Evolutionary conservation across 805 yeast genomes (phyloP), one percentile per base, ranked within the genome.

Genomic region (Schwanniomyces pseudopolymorphus): DNA sequence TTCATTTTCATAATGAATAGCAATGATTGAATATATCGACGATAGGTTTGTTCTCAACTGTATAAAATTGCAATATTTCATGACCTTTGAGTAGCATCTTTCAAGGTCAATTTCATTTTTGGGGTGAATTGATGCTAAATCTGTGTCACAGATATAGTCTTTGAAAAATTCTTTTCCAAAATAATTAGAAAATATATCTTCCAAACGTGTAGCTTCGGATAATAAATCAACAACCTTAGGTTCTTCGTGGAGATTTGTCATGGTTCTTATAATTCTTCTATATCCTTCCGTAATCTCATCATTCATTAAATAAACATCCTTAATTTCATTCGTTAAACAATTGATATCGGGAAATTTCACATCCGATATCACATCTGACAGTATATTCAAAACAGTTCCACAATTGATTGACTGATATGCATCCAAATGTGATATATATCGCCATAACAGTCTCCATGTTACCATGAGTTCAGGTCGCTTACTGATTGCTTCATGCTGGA

Each of bases 111-210:
- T 47, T 5, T 50, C 60, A 39, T 54, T 53, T 9, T 44, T 47
- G 13, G 46, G 43, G 39, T 35, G 16, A 5, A 36, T 28, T 10
- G 39, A 28, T 4, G 44, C 58, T 35, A 45, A 54, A 27, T 67
- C 65, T 4, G 74, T 69, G 20, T 58, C 58, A 48, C 75, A 67
- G 26, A 72, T 62, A 35, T 56, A 60, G 37, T 68, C 74, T 35
- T 63, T 60, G 56, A 72, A 72, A 46, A 70, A 72, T 48, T 72
- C 75, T 41, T 66, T 67, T 3, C 77, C 77, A 52, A 71, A 72
- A 33, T 59, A 58, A 8, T 69, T 60, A 37, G 62, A 58, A 42
- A 71, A 72, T 2, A 63, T 44, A 40, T 56, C 60, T 45, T 72
- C 78, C 40, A 72, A 55, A 31, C 58, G 56, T 44, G 66, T 69